These are phyloP conservation scores for Saccharomyces hybrid DNA, from an alignment of 1,139 yeast genomes.

Conservation along the genomic window DNA sequence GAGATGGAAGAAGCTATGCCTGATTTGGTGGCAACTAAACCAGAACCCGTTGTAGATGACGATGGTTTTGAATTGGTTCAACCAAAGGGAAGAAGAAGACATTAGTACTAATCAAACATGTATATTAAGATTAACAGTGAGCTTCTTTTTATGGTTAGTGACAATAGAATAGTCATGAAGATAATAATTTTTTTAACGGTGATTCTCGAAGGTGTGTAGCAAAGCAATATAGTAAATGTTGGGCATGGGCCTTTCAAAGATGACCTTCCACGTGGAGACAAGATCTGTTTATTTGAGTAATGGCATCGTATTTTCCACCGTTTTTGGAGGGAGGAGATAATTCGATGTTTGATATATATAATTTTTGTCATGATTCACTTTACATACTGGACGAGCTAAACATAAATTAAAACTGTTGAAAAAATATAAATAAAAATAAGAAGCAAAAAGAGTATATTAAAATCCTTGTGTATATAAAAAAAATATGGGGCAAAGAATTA, in stretches of 20 bases:
- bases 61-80: slow-evolving; percentile 90
- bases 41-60: slow-evolving; percentile 69
- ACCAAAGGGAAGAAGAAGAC: slow-evolving; percentile 46
- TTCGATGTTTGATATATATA: too few species aligned
- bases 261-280: neutral
- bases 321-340: too few species aligned
- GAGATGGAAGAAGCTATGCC: slow-evolving; percentile 31
- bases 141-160: neutral
- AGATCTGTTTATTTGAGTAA: neutral
- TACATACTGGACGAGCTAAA: too few species aligned
- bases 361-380: too few species aligned
- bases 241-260: neutral
- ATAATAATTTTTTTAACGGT: neutral
- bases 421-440: neutral
- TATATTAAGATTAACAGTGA: neutral
- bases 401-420: too few species aligned
- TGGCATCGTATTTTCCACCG: too few species aligned
- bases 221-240: neutral
- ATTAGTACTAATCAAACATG: slow-evolving; percentile 5
- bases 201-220: neutral
- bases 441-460: neutral
- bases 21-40: slow-evolving; percentile 23
- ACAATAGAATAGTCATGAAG: neutral
- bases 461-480: neutral
- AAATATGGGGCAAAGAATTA: neutral